Base-by-base conservation (phyloP, 768 basidiomycete species). In the Artomyces pyxidatus region DNA sequence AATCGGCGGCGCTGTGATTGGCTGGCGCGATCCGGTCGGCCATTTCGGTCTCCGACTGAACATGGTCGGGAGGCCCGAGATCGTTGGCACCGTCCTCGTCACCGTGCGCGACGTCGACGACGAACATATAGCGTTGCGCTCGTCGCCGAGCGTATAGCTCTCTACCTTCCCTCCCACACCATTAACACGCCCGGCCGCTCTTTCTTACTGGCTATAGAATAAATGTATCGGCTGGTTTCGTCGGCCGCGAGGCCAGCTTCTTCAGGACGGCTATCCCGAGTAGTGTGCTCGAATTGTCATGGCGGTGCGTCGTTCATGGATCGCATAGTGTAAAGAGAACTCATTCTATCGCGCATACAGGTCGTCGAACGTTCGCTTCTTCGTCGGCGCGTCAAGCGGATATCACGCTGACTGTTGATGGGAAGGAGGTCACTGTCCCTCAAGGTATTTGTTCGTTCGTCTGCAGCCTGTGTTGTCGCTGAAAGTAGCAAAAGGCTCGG, bases 341-440 rank as follows among this genome's bases (percentile, higher is more conserved):
- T 22, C 5, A 39, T 19, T 21, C 30, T 32, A 59, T 62, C 40
- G 28, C 45, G 32, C 48, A 12, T 21, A 26, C 29, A 52, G 85
- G 73, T 60, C 75, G 74, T 53, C 73, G 83, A 52, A 71, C 74
- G 28, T 75, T 89, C 62, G 70, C 83, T 10, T 83, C 88, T 32
- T 77, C 83, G 1, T 75, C 85, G 16, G 65, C 74, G 50, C 73
- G 78, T 49, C 76, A 74, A 59, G 85, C 85, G 39, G 87, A 91
- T 57, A 85, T 97, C 58, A 95, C 92, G 27, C 71, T 98, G 26
- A 95, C 93, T 1, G 85, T 98, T 37, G 94, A 99, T 67, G 95
- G 95, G 55, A 96, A 94, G 69, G 87, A 93, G 71, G 93, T 99
- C 19, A 93, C 91, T 2, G 93, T 99, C 30, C 92, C 92, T 23